Base-by-base conservation (phyloP, 148 eudicot species). In the Chenopodium suecicum region DNA sequence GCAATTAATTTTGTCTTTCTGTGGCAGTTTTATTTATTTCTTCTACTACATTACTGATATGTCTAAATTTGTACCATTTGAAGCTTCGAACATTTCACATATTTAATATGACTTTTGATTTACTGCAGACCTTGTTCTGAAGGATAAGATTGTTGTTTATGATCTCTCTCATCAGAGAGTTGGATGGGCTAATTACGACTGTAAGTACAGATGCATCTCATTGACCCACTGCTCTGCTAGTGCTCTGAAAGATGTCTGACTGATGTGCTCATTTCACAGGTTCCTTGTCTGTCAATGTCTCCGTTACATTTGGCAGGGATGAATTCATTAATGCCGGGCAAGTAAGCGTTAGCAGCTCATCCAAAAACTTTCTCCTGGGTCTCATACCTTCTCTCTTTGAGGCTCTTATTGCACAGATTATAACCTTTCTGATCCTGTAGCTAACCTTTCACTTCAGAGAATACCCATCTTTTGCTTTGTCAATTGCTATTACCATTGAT, bases 101-200 rank as follows among this genome's bases (percentile, higher is more conserved):
- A 22, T 10, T 48, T 47, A 52, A 73, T 73, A 7, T 23, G 14
- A 13, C n/a, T 2, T 1, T 73, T 23, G 56, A 9, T 22, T 52
- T 48, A 13, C 63, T 74, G 77, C 77, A 74, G 77, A 74, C 85
- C 94, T 94, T 70, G 98, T 94, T 78, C 90, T 94, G 34, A 92
- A 94, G 80, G 95, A 92, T 81, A 94, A 91, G 85, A 91, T 94
- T 50, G 83, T 94, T 79, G 93, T 94, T 64, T 94, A 94, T 78
- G 98, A 94, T 85, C 76, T 94, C 50, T 89, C 88, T 82, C 90
- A 77, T 58, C 93, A 90, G 80, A 87, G 92, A 68, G 84, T 94
- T 20, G 98, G 98, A 76, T 94, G 98, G 98, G 92, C 97, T 7
- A 89, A 91, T 86, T 92, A 94, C 60, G 97, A 94, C 70, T 94